Base-by-base conservation (phyloP, 306 rosid genomes). In the Dalbergia oliveri region DNA sequence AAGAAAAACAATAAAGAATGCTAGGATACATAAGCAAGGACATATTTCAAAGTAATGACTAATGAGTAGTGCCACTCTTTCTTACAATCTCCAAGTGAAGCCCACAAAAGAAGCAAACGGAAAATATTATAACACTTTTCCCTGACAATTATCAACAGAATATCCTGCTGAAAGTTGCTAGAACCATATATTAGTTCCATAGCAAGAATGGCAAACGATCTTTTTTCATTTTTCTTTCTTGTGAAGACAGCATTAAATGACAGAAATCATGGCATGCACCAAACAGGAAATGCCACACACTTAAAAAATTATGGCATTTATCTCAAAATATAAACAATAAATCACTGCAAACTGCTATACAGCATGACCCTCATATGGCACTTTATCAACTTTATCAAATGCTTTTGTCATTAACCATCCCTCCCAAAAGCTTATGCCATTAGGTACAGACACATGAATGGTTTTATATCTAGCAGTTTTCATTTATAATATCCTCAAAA, bases 291-390 rank as follows among this genome's bases (percentile, higher is more conserved):
- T 26, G 31, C 31, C 31, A 26, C 31, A 26, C 31, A 21, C 23
- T 21, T 2, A 1, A 26, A 26, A 26, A 26, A 26, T 26, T 26
- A 26, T 23, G 9, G 13, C 50, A 61, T 31, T n/a, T 61, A 43
- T 26, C 69, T 75, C 59, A 37, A 37, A 37, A 3, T 8, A 37
- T 44, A 61, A 44, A 74, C 79, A 26, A 43, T 45, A 57, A n/a
- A 61, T 31, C 47, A 61, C 60, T 18, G 72, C 54, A 41, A 66
- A 66, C 71, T 26, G 70, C 70, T 75, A 45, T 31, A 62, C 47
- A 45, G 61, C 19, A 61, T 47, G 15, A 16, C 79, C 60, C 19
- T 45, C n/a, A 23, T 39, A 41, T 57, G 41, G 41, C 31, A 26
- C 15, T 31, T 41, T 73, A 72, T 72, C 66, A 63, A n/a, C 65